These are phyloP conservation scores for Drechslerella stenobrocha DNA, from an alignment of 2,329 filamentous ascomycete species.

Conservation along the genomic window DNA sequence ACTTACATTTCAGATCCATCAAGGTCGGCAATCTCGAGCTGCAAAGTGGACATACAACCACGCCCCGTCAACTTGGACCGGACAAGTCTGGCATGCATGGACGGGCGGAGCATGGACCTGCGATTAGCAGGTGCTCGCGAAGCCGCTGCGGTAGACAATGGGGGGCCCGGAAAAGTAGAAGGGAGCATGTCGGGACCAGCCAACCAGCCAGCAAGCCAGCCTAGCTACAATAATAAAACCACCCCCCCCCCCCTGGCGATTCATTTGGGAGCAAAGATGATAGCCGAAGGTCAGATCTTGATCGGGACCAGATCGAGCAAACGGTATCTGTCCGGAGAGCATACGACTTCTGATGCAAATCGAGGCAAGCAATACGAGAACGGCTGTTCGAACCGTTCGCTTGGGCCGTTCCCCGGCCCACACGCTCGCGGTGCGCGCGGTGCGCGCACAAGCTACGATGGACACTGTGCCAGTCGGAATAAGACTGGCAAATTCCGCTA, in stretches of 20 bases:
- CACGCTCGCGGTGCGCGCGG: not conserved
- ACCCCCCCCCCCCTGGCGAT: constrained; percentile 15
- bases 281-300: constrained; percentile 49
- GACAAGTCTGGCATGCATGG: not conserved
- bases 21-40: constrained; percentile 11
- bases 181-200: too few species aligned
- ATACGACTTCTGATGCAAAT: constrained; percentile 35
- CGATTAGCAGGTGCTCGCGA: constrained; percentile 8
- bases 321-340: constrained; percentile 40
- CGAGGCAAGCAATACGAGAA: constrained; percentile 48
- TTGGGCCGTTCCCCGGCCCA: constrained; percentile 44
- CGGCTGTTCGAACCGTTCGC: constrained; percentile 28
- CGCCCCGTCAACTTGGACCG: not conserved
- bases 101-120: not conserved
- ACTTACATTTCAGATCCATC: constrained; percentile 6
- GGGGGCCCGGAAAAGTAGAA: not conserved
- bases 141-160: not conserved
- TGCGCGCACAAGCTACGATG: not conserved
- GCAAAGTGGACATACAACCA: constrained; percentile 6
- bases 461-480: not conserved
- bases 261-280: constrained; percentile 38
- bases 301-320: constrained; percentile 49
- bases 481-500: constrained; percentile 23
- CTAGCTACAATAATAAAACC: constrained; percentile 5
- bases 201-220: not conserved